Evolutionary conservation across 2,329 filamentous ascomycete species (phyloP).

Genomic region (Fusarium azukiicola): DNA sequence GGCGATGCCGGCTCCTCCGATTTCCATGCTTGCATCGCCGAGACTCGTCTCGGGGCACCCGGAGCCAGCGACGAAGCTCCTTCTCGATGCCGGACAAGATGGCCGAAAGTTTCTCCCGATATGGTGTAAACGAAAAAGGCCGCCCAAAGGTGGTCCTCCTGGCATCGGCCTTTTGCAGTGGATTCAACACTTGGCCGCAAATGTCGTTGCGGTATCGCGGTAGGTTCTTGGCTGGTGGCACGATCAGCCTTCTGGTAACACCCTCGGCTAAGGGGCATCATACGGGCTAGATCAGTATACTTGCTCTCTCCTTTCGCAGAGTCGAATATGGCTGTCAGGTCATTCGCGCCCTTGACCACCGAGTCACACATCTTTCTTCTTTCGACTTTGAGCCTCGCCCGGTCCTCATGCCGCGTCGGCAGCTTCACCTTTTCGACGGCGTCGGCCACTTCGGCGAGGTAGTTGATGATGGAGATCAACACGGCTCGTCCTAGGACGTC

Average conservation of each 20-base stretch:
- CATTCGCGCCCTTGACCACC: constrained; percentile 39
- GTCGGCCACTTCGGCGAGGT: constrained; percentile 44
- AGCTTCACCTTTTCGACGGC: constrained; percentile 44
- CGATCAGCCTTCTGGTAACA: not conserved
- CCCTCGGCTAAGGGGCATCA: not conserved
- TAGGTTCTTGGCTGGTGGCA: constrained; percentile 40
- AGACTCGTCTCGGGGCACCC: constrained; percentile 25
- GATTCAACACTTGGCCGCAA: constrained; percentile 37
- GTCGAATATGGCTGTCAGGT: constrained; percentile 43
- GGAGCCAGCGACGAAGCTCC: constrained; percentile 44
- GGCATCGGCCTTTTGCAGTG: constrained; percentile 41
- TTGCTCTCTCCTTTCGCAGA: constrained; percentile 42
- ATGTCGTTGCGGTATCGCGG: constrained; percentile 44
- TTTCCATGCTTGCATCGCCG: constrained; percentile 14
- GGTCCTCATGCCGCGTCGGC: constrained; percentile 38
- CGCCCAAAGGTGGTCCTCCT: constrained; percentile 24
- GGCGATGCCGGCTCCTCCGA: constrained; percentile 20
- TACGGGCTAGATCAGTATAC: constrained; percentile 42
- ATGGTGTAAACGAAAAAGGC: constrained; percentile 39
- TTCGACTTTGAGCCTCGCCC: constrained; percentile 35
- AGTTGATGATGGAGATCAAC: constrained; percentile 46
- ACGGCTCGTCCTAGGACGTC: constrained; percentile 44
- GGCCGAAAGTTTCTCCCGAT: constrained; percentile 36
- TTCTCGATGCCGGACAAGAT: constrained; percentile 36
- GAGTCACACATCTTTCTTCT: constrained; percentile 43